Base-by-base conservation (phyloP, 2,329 filamentous ascomycete genomes). In the Stemphylium beticola region DNA sequence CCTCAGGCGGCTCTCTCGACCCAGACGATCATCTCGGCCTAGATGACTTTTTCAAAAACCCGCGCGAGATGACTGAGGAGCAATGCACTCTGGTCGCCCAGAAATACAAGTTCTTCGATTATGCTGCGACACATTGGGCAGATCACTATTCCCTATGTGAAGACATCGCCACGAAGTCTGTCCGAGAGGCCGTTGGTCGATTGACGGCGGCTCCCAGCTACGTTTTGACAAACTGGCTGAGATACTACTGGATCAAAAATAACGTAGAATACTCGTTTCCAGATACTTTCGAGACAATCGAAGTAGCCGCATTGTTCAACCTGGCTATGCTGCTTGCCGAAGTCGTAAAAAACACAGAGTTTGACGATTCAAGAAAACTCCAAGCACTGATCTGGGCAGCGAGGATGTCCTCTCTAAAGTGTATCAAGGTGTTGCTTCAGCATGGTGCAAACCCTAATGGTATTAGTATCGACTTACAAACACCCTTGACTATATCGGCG, bases 71-170 rank as follows among this genome's bases (percentile, higher is more conserved):
- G n/a, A 9, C 3, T 9, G 31, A 11, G 10, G 31, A 9, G 8
- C 31, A n/a, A 9, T 33, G n/a, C n/a, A n/a, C 4, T 33, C 33
- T 43, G 22, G 58, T 77, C 22, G 47, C 53, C 32, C 49, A 66
- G 10, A 50, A 57, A 17, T 70, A 75, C 42, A n/a, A n/a, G n/a
- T n/a, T n/a, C n/a, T n/a, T n/a, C n/a, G n/a, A n/a, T n/a, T n/a
- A n/a, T n/a, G n/a, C n/a, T n/a, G n/a, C n/a, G n/a, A n/a, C n/a
- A 37, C 56, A 77, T 61, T 79, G 75, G 77, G 64, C 74, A 26
- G 53, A 69, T 24, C 76, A 78, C 51, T 74, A 66, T 59, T 37
- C 58, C 2, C 32, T 53, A 29, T 65, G 62, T 44, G 64, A 66
- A 57, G 15, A 22, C 24, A 50, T 61, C 26, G 61, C 60, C 17